Evolutionary conservation across 352 stramenopile species (phyloP).

Genomic region (Phytophthora pini): DNA sequence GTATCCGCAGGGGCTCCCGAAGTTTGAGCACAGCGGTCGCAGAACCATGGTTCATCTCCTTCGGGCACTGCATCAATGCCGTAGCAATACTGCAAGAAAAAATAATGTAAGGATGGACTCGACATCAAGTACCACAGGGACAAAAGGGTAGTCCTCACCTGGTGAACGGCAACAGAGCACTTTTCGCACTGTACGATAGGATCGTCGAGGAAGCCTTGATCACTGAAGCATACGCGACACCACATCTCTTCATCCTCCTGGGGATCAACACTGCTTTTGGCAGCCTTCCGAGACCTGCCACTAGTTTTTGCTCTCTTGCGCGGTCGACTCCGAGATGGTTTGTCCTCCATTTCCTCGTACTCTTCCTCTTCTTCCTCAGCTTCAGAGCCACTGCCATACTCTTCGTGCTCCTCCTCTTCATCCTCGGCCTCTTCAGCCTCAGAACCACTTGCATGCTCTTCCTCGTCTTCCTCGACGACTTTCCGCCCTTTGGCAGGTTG

Average conservation of each 20-base stretch:
- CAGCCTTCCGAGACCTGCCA: slow-evolving; percentile 23
- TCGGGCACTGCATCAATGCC: slow-evolving; percentile 83
- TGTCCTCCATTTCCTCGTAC: slow-evolving; percentile 47
- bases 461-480: slow-evolving; percentile 39
- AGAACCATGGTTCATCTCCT: slow-evolving; percentile 86
- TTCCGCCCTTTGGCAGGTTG: slow-evolving; percentile 10
- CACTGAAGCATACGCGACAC: slow-evolving; percentile 90
- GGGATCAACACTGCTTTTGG: slow-evolving; percentile 49
- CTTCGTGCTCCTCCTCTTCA: slow-evolving; percentile 24
- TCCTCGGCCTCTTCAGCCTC: slow-evolving; percentile 41
- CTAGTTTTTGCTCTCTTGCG: slow-evolving; percentile 44
- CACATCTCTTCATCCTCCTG: slow-evolving; percentile 88
- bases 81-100: slow-evolving; percentile 81
- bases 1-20: slow-evolving; percentile 48
- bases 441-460: slow-evolving; percentile 53
- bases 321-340: slow-evolving; percentile 34
- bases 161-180: slow-evolving; percentile 84
- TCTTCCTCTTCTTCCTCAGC: slow-evolving; percentile 62
- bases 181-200: slow-evolving; percentile 90
- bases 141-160: slow-evolving; percentile 48
- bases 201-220: slow-evolving; percentile 88
- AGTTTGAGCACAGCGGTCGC: slow-evolving; percentile 74
- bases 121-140: neutral
- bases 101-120: slow-evolving; percentile 3
- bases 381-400: slow-evolving; percentile 38